These are phyloP conservation scores for Plasmodium ovale DNA, from an alignment of 169 alveolate genomes.

Conservation along the genomic window DNA sequence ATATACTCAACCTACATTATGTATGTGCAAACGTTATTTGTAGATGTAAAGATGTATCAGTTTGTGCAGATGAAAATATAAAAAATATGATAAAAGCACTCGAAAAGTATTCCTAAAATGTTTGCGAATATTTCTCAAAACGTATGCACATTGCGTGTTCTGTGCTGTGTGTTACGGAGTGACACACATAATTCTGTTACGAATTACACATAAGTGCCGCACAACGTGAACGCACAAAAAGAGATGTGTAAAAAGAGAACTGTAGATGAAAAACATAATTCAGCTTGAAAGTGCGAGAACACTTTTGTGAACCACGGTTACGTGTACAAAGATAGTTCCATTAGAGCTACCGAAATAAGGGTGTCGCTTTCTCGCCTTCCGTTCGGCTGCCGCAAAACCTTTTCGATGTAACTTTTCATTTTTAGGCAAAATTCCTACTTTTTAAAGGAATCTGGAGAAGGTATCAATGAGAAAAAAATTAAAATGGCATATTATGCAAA, in stretches of 20 bases:
- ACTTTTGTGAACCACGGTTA: too few species aligned
- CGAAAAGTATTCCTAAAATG: slow-evolving; percentile 47
- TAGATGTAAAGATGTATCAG: slow-evolving; percentile 64
- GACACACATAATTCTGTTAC: background rate
- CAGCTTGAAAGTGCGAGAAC: too few species aligned
- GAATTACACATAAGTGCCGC: background rate
- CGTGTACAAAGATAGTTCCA: too few species aligned
- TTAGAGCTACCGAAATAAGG: too few species aligned
- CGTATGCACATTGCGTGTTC: too few species aligned
- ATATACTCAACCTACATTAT: background rate
- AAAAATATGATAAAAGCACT: slow-evolving; percentile 55
- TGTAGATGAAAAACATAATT: background rate
- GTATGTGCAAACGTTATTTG: slow-evolving; percentile 20
- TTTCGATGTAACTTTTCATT: slow-evolving; percentile 11
- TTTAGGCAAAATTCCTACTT: slow-evolving; percentile 59
- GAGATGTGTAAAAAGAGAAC: background rate
- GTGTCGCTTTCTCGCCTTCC: too few species aligned
- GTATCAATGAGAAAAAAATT: too few species aligned
- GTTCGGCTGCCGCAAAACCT: slow-evolving; percentile 1
- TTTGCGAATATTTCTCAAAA: background rate
- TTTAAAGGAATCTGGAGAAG: slow-evolving; percentile 41
- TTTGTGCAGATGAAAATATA: slow-evolving; percentile 72
- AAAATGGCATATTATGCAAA: too few species aligned
- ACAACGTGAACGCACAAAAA: background rate
- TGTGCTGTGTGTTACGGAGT: too few species aligned